Conservation (phyloP, 345 rosid genomes). For the Brassica juncea region DNA sequence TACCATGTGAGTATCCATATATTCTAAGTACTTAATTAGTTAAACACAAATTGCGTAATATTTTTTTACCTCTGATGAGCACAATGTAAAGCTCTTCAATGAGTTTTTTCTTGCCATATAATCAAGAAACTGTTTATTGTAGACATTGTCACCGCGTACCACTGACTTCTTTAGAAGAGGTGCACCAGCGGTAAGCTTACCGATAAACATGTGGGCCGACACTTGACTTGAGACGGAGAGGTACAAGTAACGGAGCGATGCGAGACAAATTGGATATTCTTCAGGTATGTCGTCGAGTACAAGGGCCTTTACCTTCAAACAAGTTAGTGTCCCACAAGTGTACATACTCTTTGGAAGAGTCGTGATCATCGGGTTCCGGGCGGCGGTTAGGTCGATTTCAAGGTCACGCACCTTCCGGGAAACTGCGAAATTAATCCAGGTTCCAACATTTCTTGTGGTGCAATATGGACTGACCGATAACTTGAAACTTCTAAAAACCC, state of each 20-base stretch:
- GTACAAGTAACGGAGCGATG: not conserved
- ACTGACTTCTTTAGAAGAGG: not conserved
- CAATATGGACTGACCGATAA: not conserved
- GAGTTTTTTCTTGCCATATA: not conserved
- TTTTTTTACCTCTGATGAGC: not conserved
- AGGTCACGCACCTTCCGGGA: not conserved
- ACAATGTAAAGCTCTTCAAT: not conserved
- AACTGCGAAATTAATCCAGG: not conserved
- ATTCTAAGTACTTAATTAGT: not conserved
- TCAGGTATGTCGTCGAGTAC: not conserved
- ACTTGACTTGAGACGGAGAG: not conserved
- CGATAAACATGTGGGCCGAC: not conserved
- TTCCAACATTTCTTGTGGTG: not conserved
- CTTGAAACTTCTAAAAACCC: not conserved
- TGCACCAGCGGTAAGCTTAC: not conserved
- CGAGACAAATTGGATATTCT: not conserved
- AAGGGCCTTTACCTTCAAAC: not conserved
- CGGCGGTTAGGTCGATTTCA: not conserved
- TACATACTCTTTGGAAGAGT: not conserved
- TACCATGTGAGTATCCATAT: slow-evolving; percentile 2
- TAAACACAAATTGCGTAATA: not conserved
- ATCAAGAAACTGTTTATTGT: not conserved
- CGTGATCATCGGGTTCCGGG: not conserved
- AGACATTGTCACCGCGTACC: not conserved
- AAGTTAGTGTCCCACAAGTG: not conserved